phyloP scores from a whole-genome alignment of 225 moss, liverwort and hornwort species.

The Sphagnum tenellum region DNA sequence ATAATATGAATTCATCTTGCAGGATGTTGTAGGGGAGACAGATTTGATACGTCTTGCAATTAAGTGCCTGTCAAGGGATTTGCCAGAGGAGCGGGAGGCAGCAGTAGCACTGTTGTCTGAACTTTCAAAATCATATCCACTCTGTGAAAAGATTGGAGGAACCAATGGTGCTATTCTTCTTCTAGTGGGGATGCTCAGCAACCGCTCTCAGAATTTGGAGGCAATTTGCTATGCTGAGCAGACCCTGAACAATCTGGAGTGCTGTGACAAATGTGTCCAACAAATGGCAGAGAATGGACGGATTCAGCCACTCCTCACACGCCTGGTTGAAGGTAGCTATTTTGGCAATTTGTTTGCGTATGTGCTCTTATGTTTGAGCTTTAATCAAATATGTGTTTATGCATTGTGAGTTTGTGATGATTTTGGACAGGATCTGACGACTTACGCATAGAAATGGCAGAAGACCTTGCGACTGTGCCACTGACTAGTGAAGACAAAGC shows the following conservation, averaged over 20 bases:
- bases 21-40: constrained; percentile 67
- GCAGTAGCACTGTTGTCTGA: constrained; percentile 59
- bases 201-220: constrained; percentile 43
- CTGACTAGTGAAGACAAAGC: constrained; percentile 63
- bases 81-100: constrained; percentile 65
- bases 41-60: constrained; percentile 39
- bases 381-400: too few species aligned
- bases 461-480: constrained; percentile 45
- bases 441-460: constrained; percentile 70
- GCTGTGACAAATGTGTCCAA: constrained; percentile 62
- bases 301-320: constrained; percentile 75
- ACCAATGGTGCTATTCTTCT: constrained; percentile 71
- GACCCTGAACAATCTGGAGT: constrained; percentile 62
- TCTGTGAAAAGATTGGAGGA: constrained; percentile 83
- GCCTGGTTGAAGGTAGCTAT: constrained; percentile 46
- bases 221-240: constrained; percentile 60
- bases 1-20: constrained; percentile 1
- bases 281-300: constrained; percentile 93
- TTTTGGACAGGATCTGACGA: constrained; percentile 13
- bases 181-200: constrained; percentile 78
- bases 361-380: too few species aligned
- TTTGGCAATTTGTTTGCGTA: too few species aligned
- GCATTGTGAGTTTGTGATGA: too few species aligned
- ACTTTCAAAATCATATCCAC: constrained; percentile 50
- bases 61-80: constrained; percentile 74